phyloP scores from a whole-genome alignment of 129 eudicot genomes.

The Tagetes erecta region DNA sequence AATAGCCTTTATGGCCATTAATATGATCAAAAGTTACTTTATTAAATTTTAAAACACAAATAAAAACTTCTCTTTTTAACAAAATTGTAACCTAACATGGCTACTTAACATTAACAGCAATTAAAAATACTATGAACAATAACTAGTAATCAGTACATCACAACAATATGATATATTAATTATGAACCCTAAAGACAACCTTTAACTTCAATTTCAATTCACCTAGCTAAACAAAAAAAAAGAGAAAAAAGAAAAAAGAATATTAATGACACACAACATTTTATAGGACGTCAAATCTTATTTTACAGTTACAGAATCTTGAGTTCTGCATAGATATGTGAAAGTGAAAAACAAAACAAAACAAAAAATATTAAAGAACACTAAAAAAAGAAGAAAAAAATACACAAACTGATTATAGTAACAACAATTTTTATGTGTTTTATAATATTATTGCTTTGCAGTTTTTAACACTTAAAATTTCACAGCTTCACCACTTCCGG shows the following conservation, averaged over 20 bases:
- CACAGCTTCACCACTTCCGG: slow-evolving; percentile 61
- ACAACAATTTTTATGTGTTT: neutral
- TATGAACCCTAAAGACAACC: no score
- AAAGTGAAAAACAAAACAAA: neutral
- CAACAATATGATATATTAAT: no score
- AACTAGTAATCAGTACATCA: neutral
- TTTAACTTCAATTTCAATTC: no score
- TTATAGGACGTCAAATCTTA: neutral
- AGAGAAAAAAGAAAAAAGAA: no score
- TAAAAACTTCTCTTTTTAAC: neutral
- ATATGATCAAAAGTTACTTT: neutral
- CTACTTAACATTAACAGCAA: no score
- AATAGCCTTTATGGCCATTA: neutral
- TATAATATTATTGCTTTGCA: neutral
- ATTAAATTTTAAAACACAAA: neutral
- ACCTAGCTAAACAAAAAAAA: no score
- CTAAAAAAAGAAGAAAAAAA: neutral
- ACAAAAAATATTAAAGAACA: neutral
- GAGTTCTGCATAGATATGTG: neutral
- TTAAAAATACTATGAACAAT: neutral
- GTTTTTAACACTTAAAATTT: no score
- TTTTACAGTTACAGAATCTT: neutral
- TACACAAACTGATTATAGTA: neutral
- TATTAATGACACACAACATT: neutral
- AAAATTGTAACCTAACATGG: neutral